Conservation (phyloP, 2,329 filamentous ascomycete species). For the Neoarthrinium moseri region DNA sequence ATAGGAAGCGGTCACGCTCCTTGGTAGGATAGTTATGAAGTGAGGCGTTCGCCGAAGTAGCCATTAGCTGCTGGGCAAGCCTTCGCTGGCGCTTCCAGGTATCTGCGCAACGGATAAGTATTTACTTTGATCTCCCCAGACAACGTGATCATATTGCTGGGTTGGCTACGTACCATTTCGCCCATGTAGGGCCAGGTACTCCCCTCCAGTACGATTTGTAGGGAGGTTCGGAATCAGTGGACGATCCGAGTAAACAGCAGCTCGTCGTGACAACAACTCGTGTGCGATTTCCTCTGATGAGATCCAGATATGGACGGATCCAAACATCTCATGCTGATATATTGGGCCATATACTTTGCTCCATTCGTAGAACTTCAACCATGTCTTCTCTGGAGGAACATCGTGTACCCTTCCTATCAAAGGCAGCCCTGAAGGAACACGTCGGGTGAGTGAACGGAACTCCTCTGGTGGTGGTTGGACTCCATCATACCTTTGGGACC, state of each 20-base stretch:
- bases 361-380: constrained; percentile 50
- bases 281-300: constrained; percentile 43
- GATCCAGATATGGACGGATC: constrained; percentile 46
- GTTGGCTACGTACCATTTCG: constrained; percentile 31
- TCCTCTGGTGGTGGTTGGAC: too few relatives aligned
- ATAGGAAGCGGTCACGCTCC: constrained; percentile 45
- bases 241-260: constrained; percentile 45
- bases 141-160: background rate
- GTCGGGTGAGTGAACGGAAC: too few relatives aligned
- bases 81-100: constrained; percentile 49
- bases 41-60: constrained; percentile 29
- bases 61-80: constrained; percentile 43
- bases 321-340: constrained; percentile 45
- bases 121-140: background rate
- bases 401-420: constrained; percentile 45
- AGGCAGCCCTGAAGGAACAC: constrained; percentile 40
- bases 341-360: constrained; percentile 44
- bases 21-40: constrained; percentile 41
- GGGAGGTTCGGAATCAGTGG: constrained; percentile 45
- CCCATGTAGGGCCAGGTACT: constrained; percentile 45
- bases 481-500: constrained; percentile 1
- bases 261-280: constrained; percentile 40
- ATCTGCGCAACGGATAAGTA: constrained; percentile 24
- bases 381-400: constrained; percentile 37
- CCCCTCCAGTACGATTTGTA: constrained; percentile 44